Conservation (phyloP, 1,139 yeast genomes). For the Taphrina communis region DNA sequence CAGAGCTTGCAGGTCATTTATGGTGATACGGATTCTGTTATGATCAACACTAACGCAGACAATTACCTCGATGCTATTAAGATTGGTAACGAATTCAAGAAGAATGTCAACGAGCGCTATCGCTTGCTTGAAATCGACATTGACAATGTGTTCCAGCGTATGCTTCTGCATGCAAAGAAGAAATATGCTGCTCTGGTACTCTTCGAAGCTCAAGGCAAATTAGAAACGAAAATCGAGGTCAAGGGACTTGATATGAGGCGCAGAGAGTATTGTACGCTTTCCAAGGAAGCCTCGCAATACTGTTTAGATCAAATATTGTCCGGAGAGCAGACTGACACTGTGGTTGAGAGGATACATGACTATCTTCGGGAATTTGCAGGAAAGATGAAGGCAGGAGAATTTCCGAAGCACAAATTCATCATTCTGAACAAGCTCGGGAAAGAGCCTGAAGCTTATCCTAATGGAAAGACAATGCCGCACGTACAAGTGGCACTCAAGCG, state of each 20-base stretch:
- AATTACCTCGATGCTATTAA: constrained; percentile 73
- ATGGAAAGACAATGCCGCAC: constrained; percentile 83
- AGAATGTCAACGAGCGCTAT: constrained; percentile 85
- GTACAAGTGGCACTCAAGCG: constrained; percentile 89
- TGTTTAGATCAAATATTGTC: constrained; percentile 75
- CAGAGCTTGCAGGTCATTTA: constrained; percentile 84
- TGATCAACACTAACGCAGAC: constrained; percentile 90
- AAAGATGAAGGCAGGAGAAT: constrained; percentile 66
- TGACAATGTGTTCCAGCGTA: constrained; percentile 86
- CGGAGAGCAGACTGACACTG: constrained; percentile 77
- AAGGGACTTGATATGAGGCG: constrained; percentile 97
- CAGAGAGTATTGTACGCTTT: constrained; percentile 91
- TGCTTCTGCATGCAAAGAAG: constrained; percentile 92
- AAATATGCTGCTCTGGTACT: constrained; percentile 92
- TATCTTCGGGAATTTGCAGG: constrained; percentile 68
- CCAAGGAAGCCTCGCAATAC: constrained; percentile 81
- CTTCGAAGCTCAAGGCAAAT: constrained; percentile 55
- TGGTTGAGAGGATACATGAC: constrained; percentile 72
- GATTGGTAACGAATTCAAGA: constrained; percentile 84
- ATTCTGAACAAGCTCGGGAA: constrained; percentile 54
- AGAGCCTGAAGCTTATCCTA: constrained; percentile 53
- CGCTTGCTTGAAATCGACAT: constrained; percentile 88
- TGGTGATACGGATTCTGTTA: constrained; percentile 99
- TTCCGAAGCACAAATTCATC: constrained; percentile 62
- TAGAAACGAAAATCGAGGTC: constrained; percentile 73